phyloP scores from a whole-genome alignment of 2,329 filamentous ascomycete genomes.

The Ophiostoma ulmi region DNA sequence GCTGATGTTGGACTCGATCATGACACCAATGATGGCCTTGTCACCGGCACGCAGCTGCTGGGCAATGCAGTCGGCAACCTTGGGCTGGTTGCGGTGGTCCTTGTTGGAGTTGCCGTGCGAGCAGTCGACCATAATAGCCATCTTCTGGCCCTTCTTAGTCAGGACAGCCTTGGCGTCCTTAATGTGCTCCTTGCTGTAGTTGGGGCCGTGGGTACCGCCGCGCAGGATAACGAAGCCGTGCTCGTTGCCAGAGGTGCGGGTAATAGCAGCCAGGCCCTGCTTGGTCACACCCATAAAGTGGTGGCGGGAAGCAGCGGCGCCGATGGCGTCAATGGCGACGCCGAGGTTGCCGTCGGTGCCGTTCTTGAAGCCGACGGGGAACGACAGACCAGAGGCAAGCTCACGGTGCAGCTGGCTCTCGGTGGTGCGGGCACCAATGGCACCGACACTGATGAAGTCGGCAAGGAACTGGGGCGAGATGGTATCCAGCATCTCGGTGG shows the following conservation, averaged over 20 bases:
- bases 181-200: constrained; percentile 85
- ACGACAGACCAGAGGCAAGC: constrained; percentile 87
- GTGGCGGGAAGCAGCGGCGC: constrained; percentile 75
- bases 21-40: constrained; percentile 85
- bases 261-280: constrained; percentile 92
- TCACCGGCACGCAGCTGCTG: constrained; percentile 87
- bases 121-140: constrained; percentile 97
- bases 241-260: constrained; percentile 86
- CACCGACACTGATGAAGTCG: constrained; percentile 90
- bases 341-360: constrained; percentile 88
- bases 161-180: constrained; percentile 70
- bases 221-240: constrained; percentile 96
- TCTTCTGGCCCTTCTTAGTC: constrained; percentile 73
- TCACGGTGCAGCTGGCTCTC: constrained; percentile 96
- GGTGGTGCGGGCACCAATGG: constrained; percentile 91
- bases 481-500: constrained; percentile 96
- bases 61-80: constrained; percentile 74
- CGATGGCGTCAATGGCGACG: constrained; percentile 94
- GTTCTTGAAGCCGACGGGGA: constrained; percentile 99
- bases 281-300: constrained; percentile 99
- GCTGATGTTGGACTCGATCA: constrained; percentile 98
- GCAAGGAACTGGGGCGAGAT: constrained; percentile 97
- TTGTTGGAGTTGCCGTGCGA: constrained; percentile 98
- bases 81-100: constrained; percentile 94
- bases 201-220: constrained; percentile 85